Evolutionary conservation across 805 yeast genomes (phyloP).

Genomic region (Suhomyces faveliae): DNA sequence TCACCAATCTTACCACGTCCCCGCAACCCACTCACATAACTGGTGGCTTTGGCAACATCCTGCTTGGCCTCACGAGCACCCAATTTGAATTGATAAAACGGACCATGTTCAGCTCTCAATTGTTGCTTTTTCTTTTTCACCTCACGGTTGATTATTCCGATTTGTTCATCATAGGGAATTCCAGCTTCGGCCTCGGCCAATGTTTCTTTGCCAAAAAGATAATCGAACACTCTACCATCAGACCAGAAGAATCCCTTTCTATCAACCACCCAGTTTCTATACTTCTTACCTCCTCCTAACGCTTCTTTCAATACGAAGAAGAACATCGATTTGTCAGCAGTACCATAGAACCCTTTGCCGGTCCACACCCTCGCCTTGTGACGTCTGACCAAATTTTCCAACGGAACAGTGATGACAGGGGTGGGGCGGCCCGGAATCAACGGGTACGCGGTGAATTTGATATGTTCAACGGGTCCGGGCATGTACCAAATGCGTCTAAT

Average conservation of each 20-base stretch:
- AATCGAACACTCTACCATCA: constrained; percentile 82
- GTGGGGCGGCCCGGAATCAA: constrained; percentile 72
- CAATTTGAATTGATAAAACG: constrained; percentile 57
- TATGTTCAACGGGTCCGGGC: constrained; percentile 56
- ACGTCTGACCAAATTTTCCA: constrained; percentile 53
- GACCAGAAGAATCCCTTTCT: constrained; percentile 92
- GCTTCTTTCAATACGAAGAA: constrained; percentile 69
- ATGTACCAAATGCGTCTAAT: constrained; percentile 75
- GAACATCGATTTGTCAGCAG: constrained; percentile 70
- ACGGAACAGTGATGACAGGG: constrained; percentile 68
- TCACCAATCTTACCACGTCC: constrained; percentile 1
- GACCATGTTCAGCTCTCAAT: constrained; percentile 54
- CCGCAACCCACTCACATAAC: constrained; percentile 16
- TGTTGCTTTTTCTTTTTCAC: constrained; percentile 49
- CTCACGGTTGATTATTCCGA: constrained; percentile 47
- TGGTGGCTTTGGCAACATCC: constrained; percentile 24
- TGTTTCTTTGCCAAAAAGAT: constrained; percentile 75
- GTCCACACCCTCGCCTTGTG: constrained; percentile 73
- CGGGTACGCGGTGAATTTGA: constrained; percentile 74
- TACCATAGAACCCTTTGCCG: constrained; percentile 85
- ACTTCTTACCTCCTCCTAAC: constrained; percentile 29
- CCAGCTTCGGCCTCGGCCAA: constrained; percentile 76
- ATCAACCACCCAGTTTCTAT: constrained; percentile 74
- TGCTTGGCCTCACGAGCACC: constrained; percentile 31
- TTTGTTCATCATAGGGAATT: constrained; percentile 57